Evolutionary conservation across 2,329 filamentous ascomycete genomes (phyloP), one percentile per base, ranked within the genome.

Genomic region (Colletotrichum sp.): DNA sequence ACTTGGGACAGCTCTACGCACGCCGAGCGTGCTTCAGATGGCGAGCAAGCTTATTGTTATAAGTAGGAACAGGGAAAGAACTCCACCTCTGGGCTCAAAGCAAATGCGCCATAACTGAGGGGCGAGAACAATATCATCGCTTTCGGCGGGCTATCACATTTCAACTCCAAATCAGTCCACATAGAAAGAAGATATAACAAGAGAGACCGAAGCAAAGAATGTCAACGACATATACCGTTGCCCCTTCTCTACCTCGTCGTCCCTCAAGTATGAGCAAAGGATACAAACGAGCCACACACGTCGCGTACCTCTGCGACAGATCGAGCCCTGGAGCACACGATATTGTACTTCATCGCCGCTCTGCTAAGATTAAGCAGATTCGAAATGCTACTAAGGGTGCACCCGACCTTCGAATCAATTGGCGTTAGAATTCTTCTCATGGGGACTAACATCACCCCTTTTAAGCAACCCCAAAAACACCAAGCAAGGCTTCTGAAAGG

Each of bases 311-410:
- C 39, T 44, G 39, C 39, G 2, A 1, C 19, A n/a, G 5, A n/a
- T n/a, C 8, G 2, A 5, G 5, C 11, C 5, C 9, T 6, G 8
- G 19, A 5, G 9, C 8, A n/a, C 6, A n/a, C 2, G 8, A 1
- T 11, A 44, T 5, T 5, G 5, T n/a, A 8, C 19, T 5, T 11
- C 2, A 11, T 44, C 2, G 39, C n/a, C 39, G 11, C 7, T 2
- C 16, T 16, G 36, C 3, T 19, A 2, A 19, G 36, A 39, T 0
- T 16, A 39, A 5, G 2, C 16, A 2, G 36, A 9, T 16, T 15
- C 32, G 13, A 34, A 32, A 3, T 12, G 30, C 30, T 28, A 28
- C n/a, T n/a, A n/a, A n/a, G n/a, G n/a, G n/a, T n/a, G n/a, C n/a
- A n/a, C n/a, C n/a, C n/a, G n/a, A n/a, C n/a, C n/a, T n/a, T n/a